Evolutionary conservation across 164 flowering plant genomes (phyloP).

Genomic region (Vitis rupestris): DNA sequence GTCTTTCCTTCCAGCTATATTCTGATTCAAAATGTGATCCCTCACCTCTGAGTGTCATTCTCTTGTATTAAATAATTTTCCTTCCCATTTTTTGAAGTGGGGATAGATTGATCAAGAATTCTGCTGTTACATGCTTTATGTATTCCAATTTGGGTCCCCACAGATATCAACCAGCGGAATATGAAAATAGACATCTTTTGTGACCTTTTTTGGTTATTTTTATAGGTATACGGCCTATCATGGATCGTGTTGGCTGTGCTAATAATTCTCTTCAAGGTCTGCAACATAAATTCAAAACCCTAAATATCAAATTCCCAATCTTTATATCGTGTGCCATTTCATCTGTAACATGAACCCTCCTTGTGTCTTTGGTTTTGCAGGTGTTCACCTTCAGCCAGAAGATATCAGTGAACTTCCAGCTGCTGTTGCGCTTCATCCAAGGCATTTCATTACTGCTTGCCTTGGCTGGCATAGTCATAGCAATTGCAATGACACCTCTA

Average conservation of each 20-base stretch:
- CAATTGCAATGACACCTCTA: slow-evolving; percentile 53
- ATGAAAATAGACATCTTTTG: neutral
- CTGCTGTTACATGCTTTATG: too few species aligned
- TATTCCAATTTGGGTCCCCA: too few species aligned
- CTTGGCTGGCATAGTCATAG: slow-evolving; percentile 69
- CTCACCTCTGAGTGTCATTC: too few species aligned
- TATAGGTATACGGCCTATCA: slow-evolving; percentile 82
- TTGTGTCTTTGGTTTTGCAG: slow-evolving; percentile 33
- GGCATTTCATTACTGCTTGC: slow-evolving; percentile 75
- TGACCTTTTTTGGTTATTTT: neutral
- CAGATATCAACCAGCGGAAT: too few species aligned
- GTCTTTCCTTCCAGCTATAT: too few species aligned
- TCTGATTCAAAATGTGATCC: too few species aligned
- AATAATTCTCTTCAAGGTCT: slow-evolving; percentile 92
- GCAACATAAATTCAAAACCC: slow-evolving; percentile 1
- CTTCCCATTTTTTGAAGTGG: too few species aligned
- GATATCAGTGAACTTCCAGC: slow-evolving; percentile 90
- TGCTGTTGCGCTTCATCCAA: slow-evolving; percentile 83
- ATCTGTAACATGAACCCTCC: neutral
- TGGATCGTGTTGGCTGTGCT: slow-evolving; percentile 79
- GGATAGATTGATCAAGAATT: too few species aligned
- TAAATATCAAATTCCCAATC: neutral
- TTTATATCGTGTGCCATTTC: neutral
- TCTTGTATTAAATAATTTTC: too few species aligned
- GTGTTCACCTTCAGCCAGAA: slow-evolving; percentile 97